A percentile compares a stretch with the other conserved stretches of the same genome.
Conservation (phyloP, 1,139 yeast genomes). For the Taiozyma sp. region DNA sequence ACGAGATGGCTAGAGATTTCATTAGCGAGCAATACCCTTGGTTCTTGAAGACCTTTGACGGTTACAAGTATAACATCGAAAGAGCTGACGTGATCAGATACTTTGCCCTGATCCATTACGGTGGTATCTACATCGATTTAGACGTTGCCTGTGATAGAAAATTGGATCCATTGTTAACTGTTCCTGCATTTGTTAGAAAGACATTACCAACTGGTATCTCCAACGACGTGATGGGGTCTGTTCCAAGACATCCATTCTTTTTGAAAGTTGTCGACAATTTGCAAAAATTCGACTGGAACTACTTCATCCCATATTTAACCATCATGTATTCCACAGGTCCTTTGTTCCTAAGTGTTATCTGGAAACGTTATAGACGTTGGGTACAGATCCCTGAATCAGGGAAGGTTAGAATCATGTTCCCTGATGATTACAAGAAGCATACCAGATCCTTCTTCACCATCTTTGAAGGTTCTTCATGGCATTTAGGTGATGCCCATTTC, state of each 20-base stretch:
- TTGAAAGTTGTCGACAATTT: constrained; percentile 62
- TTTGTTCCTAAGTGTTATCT: constrained; percentile 73
- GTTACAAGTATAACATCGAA: constrained; percentile 76
- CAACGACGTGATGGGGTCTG: constrained; percentile 89
- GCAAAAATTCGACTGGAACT: constrained; percentile 55
- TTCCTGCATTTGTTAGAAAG: constrained; percentile 82
- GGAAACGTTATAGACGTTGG: constrained; percentile 87
- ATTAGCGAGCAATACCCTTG: constrained; percentile 78
- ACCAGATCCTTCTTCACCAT: constrained; percentile 62
- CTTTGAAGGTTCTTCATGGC: constrained; percentile 86
- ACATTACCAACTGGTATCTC: constrained; percentile 91
- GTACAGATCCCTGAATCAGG: constrained; percentile 55
- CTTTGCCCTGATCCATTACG: constrained; percentile 76
- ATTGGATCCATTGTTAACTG: constrained; percentile 75
- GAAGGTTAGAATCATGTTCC: constrained; percentile 63
- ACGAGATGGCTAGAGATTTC: constrained; percentile 74
- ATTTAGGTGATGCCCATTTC: constrained; percentile 75
- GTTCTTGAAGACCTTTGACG: constrained; percentile 78
- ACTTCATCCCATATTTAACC: constrained; percentile 83
- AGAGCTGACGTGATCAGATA: constrained; percentile 93
- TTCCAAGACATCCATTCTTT: constrained; percentile 86
- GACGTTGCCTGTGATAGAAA: constrained; percentile 83
- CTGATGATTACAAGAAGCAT: constrained; percentile 62
- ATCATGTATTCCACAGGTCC: constrained; percentile 97
- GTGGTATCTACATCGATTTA: constrained; percentile 87